Evolutionary conservation across 345 rosid genomes (phyloP).

Genomic region (Trapa incisa): DNA sequence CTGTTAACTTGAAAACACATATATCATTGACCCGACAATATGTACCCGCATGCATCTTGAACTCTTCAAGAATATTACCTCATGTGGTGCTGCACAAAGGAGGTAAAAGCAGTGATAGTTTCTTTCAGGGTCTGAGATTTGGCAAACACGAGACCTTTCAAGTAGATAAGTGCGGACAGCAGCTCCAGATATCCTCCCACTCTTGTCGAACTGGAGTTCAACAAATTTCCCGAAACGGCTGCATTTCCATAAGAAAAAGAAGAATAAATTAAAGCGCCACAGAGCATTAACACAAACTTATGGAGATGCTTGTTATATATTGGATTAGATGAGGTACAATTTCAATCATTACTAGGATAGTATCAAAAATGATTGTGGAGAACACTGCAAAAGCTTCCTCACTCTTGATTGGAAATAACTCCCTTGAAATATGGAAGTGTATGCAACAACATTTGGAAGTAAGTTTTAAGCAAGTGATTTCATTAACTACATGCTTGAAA

Average conservation of each 20-base stretch:
- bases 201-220: slow-evolving; percentile 96
- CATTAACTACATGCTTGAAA: background rate
- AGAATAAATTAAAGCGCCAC: background rate
- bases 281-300: background rate
- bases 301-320: background rate
- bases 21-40: background rate
- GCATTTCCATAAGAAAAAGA: slow-evolving; percentile 20
- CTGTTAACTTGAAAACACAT: slow-evolving; percentile 20
- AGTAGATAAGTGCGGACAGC: slow-evolving; percentile 93
- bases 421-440: background rate
- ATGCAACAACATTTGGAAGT: background rate
- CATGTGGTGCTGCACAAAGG: slow-evolving; percentile 92
- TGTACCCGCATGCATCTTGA: background rate
- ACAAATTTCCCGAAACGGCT: slow-evolving; percentile 99
- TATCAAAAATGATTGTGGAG: background rate
- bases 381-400: background rate
- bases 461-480: background rate
- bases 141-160: slow-evolving; percentile 99
- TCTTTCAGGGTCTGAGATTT: slow-evolving; percentile 95
- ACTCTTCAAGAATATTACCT: slow-evolving; percentile 37
- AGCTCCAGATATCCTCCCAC: slow-evolving; percentile 97
- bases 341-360: background rate
- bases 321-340: background rate
- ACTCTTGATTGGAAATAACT: background rate
- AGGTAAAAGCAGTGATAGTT: slow-evolving; percentile 95